These are phyloP conservation scores for Coemansia sp. DNA, from an alignment of 192 early-diverging fungal species.

Conservation along the genomic window DNA sequence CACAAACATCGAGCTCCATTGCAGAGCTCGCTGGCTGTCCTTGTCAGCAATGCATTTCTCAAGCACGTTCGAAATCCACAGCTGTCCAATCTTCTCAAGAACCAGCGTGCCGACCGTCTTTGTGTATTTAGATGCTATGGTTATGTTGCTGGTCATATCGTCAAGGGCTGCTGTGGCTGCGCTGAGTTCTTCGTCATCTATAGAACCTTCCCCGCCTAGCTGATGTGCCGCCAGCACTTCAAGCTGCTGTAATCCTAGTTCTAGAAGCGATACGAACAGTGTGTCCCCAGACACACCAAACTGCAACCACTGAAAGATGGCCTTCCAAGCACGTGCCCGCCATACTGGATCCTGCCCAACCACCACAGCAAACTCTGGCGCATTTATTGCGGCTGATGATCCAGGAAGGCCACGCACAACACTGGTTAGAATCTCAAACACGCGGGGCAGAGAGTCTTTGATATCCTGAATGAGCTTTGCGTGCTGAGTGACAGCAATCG, in stretches of 20 bases:
- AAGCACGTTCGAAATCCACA: slow-evolving; percentile 25
- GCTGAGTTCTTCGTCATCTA: slow-evolving; percentile 32
- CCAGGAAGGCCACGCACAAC: slow-evolving; percentile 25
- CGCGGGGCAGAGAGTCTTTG: slow-evolving; percentile 21
- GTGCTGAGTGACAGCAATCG: slow-evolving; percentile 19
- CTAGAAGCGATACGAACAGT: slow-evolving; percentile 39
- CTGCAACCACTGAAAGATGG: slow-evolving; percentile 47
- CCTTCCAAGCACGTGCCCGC: slow-evolving; percentile 47
- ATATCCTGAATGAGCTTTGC: slow-evolving; percentile 34
- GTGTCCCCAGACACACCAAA: slow-evolving; percentile 36
- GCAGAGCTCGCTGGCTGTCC: slow-evolving; percentile 20
- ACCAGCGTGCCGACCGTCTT: slow-evolving; percentile 33
- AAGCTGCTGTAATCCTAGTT: slow-evolving; percentile 35
- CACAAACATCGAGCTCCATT: slow-evolving; percentile 31
- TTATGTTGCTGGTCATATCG: slow-evolving; percentile 44
- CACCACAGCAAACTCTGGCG: slow-evolving; percentile 11
- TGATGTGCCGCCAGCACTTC: slow-evolving; percentile 22
- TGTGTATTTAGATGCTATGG: slow-evolving; percentile 28
- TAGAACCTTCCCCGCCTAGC: slow-evolving; percentile 8
- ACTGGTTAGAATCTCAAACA: slow-evolving; percentile 31
- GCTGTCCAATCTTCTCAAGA: slow-evolving; percentile 23
- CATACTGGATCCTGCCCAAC: slow-evolving; percentile 19
- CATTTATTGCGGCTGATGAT: not conserved
- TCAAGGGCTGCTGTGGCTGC: slow-evolving; percentile 38
- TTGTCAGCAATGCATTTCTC: slow-evolving; percentile 12